A percentile compares a stretch with the other conserved stretches of the same genome.
Evolutionary conservation across 2,329 filamentous ascomycete genomes (phyloP).

Genomic region (Coleophoma crateriformis): DNA sequence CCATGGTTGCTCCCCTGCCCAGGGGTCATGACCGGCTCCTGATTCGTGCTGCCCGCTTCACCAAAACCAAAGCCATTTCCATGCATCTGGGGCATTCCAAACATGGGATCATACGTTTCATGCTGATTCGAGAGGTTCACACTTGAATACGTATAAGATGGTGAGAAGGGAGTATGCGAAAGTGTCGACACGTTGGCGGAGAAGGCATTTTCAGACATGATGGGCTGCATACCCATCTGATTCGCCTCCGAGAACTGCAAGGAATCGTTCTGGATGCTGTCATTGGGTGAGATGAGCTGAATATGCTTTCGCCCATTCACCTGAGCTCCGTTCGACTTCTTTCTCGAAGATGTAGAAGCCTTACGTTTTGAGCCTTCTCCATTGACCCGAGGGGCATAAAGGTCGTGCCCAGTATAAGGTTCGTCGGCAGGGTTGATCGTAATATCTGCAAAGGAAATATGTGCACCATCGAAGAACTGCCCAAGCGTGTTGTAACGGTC

Average conservation of each 20-base stretch:
- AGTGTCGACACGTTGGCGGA: constrained; percentile 10
- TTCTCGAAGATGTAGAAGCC: constrained; percentile 29
- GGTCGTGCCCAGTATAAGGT: constrained; percentile 42
- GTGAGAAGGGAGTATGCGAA: constrained; percentile 25
- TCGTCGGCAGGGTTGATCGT: constrained; percentile 55
- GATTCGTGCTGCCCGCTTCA: constrained; percentile 34
- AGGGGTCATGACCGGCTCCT: constrained; percentile 33
- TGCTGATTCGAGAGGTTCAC: constrained; percentile 5
- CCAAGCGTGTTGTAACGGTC: constrained; percentile 65
- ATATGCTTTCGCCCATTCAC: constrained; percentile 24
- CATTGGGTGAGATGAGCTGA: constrained; percentile 22
- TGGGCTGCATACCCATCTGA: constrained; percentile 3
- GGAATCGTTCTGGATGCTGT: constrained; percentile 1
- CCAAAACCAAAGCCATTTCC: constrained; percentile 41
- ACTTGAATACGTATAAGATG: constrained; percentile 22
- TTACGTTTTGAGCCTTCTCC: constrained; percentile 24
- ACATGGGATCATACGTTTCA: constrained; percentile 53
- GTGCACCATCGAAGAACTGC: constrained; percentile 65
- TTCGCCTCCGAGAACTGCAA: constrained; percentile 3
- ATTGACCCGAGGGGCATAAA: constrained; percentile 36
- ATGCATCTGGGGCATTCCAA: constrained; percentile 47
- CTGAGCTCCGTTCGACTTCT: constrained; percentile 21
- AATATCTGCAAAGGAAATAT: constrained; percentile 66
- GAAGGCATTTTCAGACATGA: constrained; percentile 9
- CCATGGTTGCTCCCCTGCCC: constrained; percentile 43